Evolutionary conservation across 2,329 filamentous ascomycete species (phyloP), one percentile per base, ranked within the genome.

Genomic region (Leptographium wingfieldii): DNA sequence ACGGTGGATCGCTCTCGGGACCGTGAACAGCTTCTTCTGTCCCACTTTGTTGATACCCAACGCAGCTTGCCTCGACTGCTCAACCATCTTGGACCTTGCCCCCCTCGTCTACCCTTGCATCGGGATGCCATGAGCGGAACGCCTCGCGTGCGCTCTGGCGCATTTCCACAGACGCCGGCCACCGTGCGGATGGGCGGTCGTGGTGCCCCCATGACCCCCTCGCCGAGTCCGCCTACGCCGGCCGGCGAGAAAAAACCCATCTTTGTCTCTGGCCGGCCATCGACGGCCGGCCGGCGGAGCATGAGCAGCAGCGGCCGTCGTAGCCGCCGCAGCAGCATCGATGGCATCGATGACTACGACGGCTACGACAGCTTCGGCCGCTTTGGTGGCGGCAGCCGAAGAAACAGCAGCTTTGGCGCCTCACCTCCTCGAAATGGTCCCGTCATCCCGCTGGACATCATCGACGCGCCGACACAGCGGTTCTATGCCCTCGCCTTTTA

Each of bases 391-490:
- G 16, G 40, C 40, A 6, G 31, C 63, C 43, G 70, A 66, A 64
- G 69, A 75, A 58, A 91, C 92, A 43, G 43, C 29, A 31, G 19
- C 3, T 27, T 53, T 16, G 51, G 31, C 3, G 22, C 27, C 3
- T 35, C 27, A 25, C 31, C 19, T 27, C 33, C 38, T 6, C 31
- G 63, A 48, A 70, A 66, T 64, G 69, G 76, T 58, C 92, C 94
- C 40, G 74, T 95, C 60, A 92, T 99, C 68, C 88, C 94, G 14
- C 77, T 90, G 64, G 81, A 83, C 65, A 76, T 95, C 55, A 80
- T 97, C 71, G 92, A 97, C 76, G 90, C 90, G 54, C 92, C 94
- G 7, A 88, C 88, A 58, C 94, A 99, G 74, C 84, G 94, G 60
- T 82, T 96, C 67, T 96, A 95, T 71, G 86, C 90, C 55, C 81